Conservation (phyloP, 805 yeast species). For the Ascoidea asiatica region DNA sequence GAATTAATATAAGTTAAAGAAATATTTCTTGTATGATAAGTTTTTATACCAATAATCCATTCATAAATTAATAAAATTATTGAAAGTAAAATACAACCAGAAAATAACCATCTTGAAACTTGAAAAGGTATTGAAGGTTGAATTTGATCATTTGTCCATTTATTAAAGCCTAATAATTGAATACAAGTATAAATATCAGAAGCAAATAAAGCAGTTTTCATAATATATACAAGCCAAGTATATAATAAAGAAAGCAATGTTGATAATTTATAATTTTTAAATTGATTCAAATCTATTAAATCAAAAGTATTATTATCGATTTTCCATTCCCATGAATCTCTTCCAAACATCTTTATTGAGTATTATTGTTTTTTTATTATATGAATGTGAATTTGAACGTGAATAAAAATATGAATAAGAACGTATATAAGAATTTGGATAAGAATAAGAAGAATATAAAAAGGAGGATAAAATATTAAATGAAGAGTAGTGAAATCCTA, state of each 20-base stretch:
- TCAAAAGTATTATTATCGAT: constrained; percentile 31
- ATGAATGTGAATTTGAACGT: too few species aligned
- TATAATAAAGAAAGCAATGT: constrained; percentile 30
- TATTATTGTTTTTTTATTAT: too few species aligned
- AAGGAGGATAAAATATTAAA: too few species aligned
- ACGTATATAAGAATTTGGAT: too few species aligned
- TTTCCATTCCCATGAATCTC: constrained; percentile 19
- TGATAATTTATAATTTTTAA: constrained; percentile 28
- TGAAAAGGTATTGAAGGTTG: constrained; percentile 34
- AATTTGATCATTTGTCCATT: constrained; percentile 45
- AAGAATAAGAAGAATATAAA: too few species aligned
- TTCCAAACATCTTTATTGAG: too few species aligned
- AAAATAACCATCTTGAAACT: constrained; percentile 58
- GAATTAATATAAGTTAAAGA: constrained; percentile 57
- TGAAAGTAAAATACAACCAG: constrained; percentile 69
- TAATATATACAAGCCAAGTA: constrained; percentile 24
- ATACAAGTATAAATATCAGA: constrained; percentile 71
- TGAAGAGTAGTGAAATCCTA: too few species aligned
- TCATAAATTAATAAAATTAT: constrained; percentile 44
- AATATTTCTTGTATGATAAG: constrained; percentile 48
- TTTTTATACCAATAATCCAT: constrained; percentile 39
- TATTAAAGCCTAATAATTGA: constrained; percentile 55
- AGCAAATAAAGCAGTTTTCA: constrained; percentile 38
- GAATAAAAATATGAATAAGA: too few species aligned
- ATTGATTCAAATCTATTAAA: constrained; percentile 29